Percentiles rank a stretch among this genome's conserved stretches.
Evolutionary conservation across 345 rosid species (phyloP).

Genomic region (Brassica nigra): DNA sequence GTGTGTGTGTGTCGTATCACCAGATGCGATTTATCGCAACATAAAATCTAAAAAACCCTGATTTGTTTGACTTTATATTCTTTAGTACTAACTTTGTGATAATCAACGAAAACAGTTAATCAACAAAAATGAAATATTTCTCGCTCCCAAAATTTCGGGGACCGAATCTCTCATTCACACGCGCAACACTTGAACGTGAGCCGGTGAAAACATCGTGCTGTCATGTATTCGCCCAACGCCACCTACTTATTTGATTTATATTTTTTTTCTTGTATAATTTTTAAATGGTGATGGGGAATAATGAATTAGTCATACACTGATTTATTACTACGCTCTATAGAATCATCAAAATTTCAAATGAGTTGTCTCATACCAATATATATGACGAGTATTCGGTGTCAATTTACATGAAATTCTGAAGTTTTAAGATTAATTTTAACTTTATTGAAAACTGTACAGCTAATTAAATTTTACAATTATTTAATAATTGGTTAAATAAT

Average conservation of each 20-base stretch:
- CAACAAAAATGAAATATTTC: slow-evolving; percentile 4
- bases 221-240: slow-evolving; percentile 23
- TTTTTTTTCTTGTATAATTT: background rate
- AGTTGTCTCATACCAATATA: too few species aligned
- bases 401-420: too few species aligned
- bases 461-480: too few species aligned
- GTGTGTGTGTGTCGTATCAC: slow-evolving; percentile 3
- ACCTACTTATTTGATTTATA: slow-evolving; percentile 1
- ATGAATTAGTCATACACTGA: background rate
- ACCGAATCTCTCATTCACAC: slow-evolving; percentile 16
- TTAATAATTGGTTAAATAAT: too few species aligned
- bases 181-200: slow-evolving; percentile 34
- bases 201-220: slow-evolving; percentile 22
- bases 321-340: background rate
- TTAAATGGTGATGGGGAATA: background rate
- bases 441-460: too few species aligned
- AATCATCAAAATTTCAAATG: background rate
- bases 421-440: too few species aligned
- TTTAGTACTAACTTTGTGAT: background rate
- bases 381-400: too few species aligned
- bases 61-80: slow-evolving; percentile 19
- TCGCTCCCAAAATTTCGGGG: slow-evolving; percentile 26
- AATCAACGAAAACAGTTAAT: background rate
- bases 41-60: slow-evolving; percentile 17
- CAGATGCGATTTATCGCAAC: slow-evolving; percentile 25